Evolutionary conservation across 148 eudicot genomes (phyloP), one percentile per base, ranked within the genome.

Genomic region (Nepenthes gracilis): DNA sequence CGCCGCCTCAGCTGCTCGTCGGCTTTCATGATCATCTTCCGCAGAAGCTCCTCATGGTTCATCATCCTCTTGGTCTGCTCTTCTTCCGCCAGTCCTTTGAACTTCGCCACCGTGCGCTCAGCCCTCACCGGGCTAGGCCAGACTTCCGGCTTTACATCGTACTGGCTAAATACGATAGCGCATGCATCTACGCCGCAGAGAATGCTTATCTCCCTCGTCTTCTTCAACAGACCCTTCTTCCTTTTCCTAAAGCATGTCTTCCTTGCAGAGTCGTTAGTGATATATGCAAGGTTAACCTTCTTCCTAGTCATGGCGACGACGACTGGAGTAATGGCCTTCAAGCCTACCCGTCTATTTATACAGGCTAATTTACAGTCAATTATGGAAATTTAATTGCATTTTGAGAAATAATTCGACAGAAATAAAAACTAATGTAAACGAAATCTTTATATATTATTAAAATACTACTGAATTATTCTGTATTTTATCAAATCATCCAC

Each of bases 231-330:
- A 1, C 94, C 94, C 63, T 78, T 80, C 81, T 80, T 84, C 61
- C 97, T 77, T 72, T 84, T 86, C 82, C 83, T 86, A 83, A 57
- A 90, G 5, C 90, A 81, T 37, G 83, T 81, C 62, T 86, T 90
- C 34, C 97, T 70, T 34, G 84, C 71, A 0, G 92, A 68, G 48
- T 83, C 86, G 51, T 83, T 81, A 1, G 67, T 38, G 64, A 88
- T 88, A 76, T 65, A 81, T 14, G 77, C 83, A 0, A 88, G 81
- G 70, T 77, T 81, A 65, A 85, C 80, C 70, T 81, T 85, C 71
- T 76, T 83, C 54, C 96, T 78, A 5, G 88, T 77, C 96, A 87
- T 86, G 50, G 57, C 54, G 23, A 23, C 23, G 23, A 23, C 23
- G 23, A 23, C 23, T 23, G 23, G 23, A 23, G 23, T 23, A 23